Base-by-base conservation (phyloP, 768 basidiomycete genomes). In the Xerocomus potaroensis region DNA sequence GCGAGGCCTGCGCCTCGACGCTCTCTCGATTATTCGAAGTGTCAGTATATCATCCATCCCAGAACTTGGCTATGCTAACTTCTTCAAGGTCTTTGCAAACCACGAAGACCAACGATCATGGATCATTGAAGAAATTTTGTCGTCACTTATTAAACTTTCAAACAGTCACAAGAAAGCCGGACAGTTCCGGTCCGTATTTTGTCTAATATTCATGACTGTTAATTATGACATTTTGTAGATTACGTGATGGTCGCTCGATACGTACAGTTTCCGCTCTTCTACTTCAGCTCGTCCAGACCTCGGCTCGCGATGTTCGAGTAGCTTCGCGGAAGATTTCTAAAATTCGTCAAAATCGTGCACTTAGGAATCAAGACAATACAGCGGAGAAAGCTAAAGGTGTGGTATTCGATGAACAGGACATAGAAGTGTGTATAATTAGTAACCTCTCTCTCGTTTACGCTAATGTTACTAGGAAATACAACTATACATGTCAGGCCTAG, bases 61-160 rank as follows among this genome's bases (percentile, higher is more conserved):
- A 3, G 14, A 14, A 26, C 24, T 39, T 14, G 26, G 31, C 19
- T 23, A 14, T 6, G 24, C 36, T 59, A 18, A 63, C 27, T 3
- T 14, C 31, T 44, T 32, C 43, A 57, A 96, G 94, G 84, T 94
- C 26, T 98, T 96, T 57, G 89, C 90, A 11, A 87, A 85, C 52
- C 84, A 97, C 59, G 83, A 89, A 54, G 86, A 85, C 34, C 96
- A 99, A 64, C 73, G 96, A 8, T 82, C 85, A 1, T 96, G 93
- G 93, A 95, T 98, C 52, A 86, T 98, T n/a, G 94, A 98, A 62
- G 96, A 98, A 66, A 94, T 98, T 27, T 61, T 99, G 22, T 79
- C 82, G 8, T 94, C 91, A 0, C 70, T 98, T 44, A 93, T 88
- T 56, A 94, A 91, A 66, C 73, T 94, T 19, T 88, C 91, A 3